Evolutionary conservation across 2,329 filamentous ascomycete genomes (phyloP), one percentile per base, ranked within the genome.

Genomic region (Colletotrichum scovillei): DNA sequence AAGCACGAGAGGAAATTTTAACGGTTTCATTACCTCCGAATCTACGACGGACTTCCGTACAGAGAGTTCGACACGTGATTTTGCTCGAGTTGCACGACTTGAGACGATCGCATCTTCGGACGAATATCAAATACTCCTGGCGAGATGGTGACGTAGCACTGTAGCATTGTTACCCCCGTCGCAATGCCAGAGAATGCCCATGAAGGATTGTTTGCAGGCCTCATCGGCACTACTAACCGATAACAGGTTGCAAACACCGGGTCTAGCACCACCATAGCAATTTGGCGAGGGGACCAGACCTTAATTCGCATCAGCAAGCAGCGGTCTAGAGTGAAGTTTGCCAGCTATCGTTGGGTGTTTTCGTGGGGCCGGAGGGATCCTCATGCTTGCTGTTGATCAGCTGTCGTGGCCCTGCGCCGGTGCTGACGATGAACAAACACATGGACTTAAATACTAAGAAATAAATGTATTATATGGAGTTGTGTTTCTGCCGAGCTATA

Each of bases 131-230:
- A 28, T 64, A 19, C 14, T 14, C n/a, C 49, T 30, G 4, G 49
- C 58, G 56, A 11, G 12, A 38, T 46, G 46, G 49, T 60, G 32
- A 70, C 63, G 46, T 60, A 59, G 67, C 32, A 22, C 38, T 24
- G 56, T 66, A 46, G 42, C 63, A 56, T 70, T 63, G 59, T 22
- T 14, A 24, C 32, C 49, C 22, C 26, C 26, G 59, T 38, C 5
- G 3, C 19, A 49, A 49, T 22, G 30, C 4, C 9, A 24, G 56
- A 19, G 19, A 35, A 24, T 4, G 24, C n/a, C 30, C 2, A 46
- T 26, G 42, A 38, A 58, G 56, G 30, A 58, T 58, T 55, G 14
- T 53, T 55, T 38, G 9, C 56, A 38, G 56, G 56, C 30, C 12
- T 35, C 9, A 12, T 26, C 56, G 22, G 42, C 30, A 53, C 28